A percentile compares a stretch with the other conserved stretches of the same genome.
Conservation (phyloP, 1,284 basidiomycete species). For the Xerocomus amazonicus region DNA sequence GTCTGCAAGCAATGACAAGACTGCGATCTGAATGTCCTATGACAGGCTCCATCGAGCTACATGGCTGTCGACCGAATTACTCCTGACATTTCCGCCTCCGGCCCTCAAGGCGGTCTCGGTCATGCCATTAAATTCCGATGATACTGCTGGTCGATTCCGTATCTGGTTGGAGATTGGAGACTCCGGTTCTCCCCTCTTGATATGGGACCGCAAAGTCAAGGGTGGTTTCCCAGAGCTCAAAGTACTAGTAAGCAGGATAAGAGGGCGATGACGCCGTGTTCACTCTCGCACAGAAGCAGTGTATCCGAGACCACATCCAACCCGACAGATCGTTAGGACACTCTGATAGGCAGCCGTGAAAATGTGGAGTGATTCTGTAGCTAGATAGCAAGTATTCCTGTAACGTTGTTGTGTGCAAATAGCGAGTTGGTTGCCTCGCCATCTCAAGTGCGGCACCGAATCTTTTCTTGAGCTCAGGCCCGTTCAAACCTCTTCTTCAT, state of each 20-base stretch:
- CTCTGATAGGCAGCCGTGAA: constrained; percentile 53
- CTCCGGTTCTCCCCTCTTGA: constrained; percentile 36
- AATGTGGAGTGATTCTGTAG: neutral
- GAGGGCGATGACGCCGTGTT: constrained; percentile 3
- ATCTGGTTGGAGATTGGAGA: constrained; percentile 68
- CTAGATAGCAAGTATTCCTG: neutral
- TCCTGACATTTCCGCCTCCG: constrained; percentile 84
- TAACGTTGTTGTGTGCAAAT: neutral
- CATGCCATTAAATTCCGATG: constrained; percentile 72
- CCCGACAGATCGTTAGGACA: constrained; percentile 80
- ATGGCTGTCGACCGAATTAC: constrained; percentile 86
- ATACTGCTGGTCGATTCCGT: constrained; percentile 84
- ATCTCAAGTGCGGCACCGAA: constrained; percentile 5
- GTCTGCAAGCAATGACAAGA: neutral
- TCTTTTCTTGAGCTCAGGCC: constrained; percentile 22
- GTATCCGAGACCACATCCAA: constrained; percentile 76
- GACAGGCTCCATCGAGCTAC: constrained; percentile 79
- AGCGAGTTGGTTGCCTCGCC: neutral
- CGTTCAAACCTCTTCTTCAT: constrained; percentile 15
- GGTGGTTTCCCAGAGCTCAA: constrained; percentile 90
- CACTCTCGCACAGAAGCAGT: constrained; percentile 65
- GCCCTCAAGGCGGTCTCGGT: constrained; percentile 63
- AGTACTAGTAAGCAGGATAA: constrained; percentile 54
- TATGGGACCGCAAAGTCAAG: constrained; percentile 84
- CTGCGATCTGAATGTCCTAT: constrained; percentile 4